Evolutionary conservation across 208 protist genomes (phyloP).

Genomic region (Giardia muris): DNA sequence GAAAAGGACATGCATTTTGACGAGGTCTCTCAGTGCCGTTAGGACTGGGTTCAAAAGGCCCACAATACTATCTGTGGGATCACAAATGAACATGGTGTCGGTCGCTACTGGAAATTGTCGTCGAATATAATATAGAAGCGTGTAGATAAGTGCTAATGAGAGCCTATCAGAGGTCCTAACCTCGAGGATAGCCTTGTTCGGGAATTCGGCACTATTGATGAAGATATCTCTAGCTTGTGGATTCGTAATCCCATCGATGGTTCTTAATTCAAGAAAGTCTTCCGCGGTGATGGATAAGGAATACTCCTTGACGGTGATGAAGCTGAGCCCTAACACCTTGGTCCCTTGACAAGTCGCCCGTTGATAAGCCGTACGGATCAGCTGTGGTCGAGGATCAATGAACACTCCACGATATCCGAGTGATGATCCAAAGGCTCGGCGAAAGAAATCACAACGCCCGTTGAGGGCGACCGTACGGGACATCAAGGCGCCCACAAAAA

Average conservation of each 20-base stretch:
- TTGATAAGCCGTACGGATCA: background rate
- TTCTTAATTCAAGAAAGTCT: background rate
- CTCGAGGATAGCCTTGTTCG: background rate
- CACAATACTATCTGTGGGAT: background rate
- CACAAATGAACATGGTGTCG: background rate
- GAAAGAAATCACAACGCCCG: background rate
- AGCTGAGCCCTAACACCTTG: background rate
- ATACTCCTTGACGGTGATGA: background rate
- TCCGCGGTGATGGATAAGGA: background rate
- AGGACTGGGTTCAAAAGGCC: background rate
- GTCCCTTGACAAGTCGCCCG: background rate
- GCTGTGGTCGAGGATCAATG: background rate
- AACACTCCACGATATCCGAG: background rate
- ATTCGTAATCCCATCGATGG: background rate
- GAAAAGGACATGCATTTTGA: background rate
- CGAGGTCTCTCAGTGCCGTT: background rate
- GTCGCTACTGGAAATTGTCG: background rate
- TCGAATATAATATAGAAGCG: background rate
- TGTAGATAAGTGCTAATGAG: background rate
- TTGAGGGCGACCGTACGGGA: background rate
- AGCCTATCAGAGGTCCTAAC: background rate
- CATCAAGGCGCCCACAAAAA: background rate
- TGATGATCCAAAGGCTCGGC: background rate
- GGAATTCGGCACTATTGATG: background rate
- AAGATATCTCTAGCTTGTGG: background rate